Base-by-base conservation (phyloP, 2,329 filamentous ascomycete genomes). In the Ascochyta fabae region DNA sequence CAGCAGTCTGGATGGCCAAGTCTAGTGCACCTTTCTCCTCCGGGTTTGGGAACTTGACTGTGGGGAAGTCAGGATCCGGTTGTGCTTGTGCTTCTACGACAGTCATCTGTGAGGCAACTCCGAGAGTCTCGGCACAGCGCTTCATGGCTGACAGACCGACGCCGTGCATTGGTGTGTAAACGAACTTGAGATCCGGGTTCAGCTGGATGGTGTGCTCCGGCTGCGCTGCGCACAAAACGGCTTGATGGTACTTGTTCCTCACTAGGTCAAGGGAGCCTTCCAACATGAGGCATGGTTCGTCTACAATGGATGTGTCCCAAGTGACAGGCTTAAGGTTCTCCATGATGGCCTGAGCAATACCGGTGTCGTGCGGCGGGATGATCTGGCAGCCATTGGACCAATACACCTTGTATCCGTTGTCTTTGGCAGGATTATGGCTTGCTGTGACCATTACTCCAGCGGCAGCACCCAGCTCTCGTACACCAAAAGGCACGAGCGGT, bases 341-440 rank as follows among this genome's bases (percentile, higher is more conserved):
- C 34, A 79, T 72, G 45, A 88, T 88, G 3, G 81, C 80, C 33
- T 75, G 74, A 4, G 84, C 82, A 51, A 88, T 88, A 27, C 83
- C 81, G 19, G 67, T 75, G 61, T 88, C 86, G 58, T 84, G 81
- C 3, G 86, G 86, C 9, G 84, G 81, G 48, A 88, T 86, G 60
- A 88, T 88, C 68, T 88, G 86, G 64, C 84, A 86, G 2, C 85
- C 86, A 65, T 87, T 88, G 15, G 77, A 78, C 77, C 84, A 87
- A 74, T 88, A 88, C 8, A 88, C 86, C 74, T 88, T 88, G 74
- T 88, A 88, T 19, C 86, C 86, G 66, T 88, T 88, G 67, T 88
- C 85, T 62, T 82, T 77, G 41, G 84, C 82, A 13, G 86, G 85
- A 62, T 88, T 88, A 71, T 87, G 85, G 65, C 84, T 87, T 29